Evolutionary conservation across 139 green algal genomes (phyloP), one percentile per base, ranked within the genome.

Genomic region (Chlamydomonas incerta): DNA sequence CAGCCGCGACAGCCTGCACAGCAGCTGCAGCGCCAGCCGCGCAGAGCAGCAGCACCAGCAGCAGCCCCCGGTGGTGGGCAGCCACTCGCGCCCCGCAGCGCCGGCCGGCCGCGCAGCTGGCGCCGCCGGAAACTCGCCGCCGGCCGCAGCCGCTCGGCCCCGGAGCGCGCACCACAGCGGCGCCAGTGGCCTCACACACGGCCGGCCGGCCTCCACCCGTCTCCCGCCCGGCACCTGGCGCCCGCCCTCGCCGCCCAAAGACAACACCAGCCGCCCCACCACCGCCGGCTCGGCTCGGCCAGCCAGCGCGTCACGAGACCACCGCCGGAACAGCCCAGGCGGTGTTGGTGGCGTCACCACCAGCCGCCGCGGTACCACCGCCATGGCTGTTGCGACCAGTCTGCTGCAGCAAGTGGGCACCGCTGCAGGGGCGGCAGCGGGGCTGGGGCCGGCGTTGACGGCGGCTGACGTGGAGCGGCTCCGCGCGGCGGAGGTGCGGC

Each of bases 401-500:
- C 62, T 4, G 62, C 62, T 3, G 62, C 62, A 33, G 14, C 18
- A 26, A 23, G 21, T 10, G 15, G 6, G 6, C 20, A 10, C 63
- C 24, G 63, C 29, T 8, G 13, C 63, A 70, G 60, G 15, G 13
- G 60, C 60, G 33, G 24, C 66, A 72, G 31, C 66, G 17, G 15
- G 10, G 17, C 31, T 24, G 34, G 34, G 34, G 0, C 23, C 68
- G 34, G 68, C 34, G 15, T 20, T 74, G 68, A 47, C 34, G 21
- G 68, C 68, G 34, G 80, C 35, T 10, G 80, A 86, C 5, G 24
- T 86, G 68, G 62, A 62, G 68, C 68, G 68, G 55, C 37, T 86
- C 52, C 67, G 68, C 13, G 68, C 80, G 21, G 33, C 50, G 26
- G 68, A 86, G 80, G 80, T 86, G 14, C 80, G 80, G 67, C 33